phyloP scores from a whole-genome alignment of 1,139 yeast species.

The Nakaseomyces nivariensis region DNA sequence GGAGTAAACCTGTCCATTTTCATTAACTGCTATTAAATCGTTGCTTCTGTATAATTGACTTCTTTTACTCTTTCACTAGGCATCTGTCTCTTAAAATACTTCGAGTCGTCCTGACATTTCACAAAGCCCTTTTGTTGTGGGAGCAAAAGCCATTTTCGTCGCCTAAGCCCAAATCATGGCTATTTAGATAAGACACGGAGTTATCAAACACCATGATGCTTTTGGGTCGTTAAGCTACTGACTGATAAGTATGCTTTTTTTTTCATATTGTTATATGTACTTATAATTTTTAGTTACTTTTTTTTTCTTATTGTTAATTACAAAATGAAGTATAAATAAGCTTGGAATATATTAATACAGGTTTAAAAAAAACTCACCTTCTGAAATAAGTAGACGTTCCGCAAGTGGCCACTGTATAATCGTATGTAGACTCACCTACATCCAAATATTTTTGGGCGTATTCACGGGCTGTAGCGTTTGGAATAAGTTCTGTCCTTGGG shows the following conservation, averaged over 20 bases:
- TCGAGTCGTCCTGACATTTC: too few relatives aligned
- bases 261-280: too few relatives aligned
- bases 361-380: constrained; percentile 29
- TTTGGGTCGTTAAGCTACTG: too few relatives aligned
- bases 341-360: neutral
- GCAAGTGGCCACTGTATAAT: constrained; percentile 61
- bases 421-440: constrained; percentile 78
- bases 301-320: too few relatives aligned
- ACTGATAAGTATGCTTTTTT: too few relatives aligned
- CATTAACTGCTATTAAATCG: too few relatives aligned
- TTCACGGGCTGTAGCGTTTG: constrained; percentile 43
- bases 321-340: neutral
- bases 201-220: too few relatives aligned
- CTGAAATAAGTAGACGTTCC: constrained; percentile 66
- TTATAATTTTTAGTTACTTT: too few relatives aligned
- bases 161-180: neutral
- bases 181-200: too few relatives aligned
- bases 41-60: too few relatives aligned
- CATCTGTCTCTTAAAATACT: too few relatives aligned
- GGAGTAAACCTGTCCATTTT: constrained; percentile 27
- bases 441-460: constrained; percentile 62
- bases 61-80: neutral
- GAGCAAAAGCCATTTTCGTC: neutral
- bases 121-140: too few relatives aligned
- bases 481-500: constrained; percentile 33